phyloP scores from a whole-genome alignment of 495 filamentous ascomycete genomes.

The Penicillium longicatenatum region DNA sequence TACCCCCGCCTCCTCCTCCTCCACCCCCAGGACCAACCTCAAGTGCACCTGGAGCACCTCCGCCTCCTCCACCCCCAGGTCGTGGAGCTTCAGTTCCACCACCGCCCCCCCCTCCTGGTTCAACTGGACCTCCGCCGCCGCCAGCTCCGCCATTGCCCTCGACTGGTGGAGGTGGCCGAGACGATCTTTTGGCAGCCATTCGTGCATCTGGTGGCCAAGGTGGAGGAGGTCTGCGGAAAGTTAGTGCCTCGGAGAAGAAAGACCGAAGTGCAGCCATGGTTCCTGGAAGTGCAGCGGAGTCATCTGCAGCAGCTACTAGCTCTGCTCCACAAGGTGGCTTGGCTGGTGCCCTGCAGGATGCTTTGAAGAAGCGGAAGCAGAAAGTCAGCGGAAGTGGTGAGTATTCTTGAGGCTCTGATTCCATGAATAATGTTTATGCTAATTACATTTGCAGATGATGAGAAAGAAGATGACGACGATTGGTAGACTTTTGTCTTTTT shows the following conservation, averaged over 20 bases:
- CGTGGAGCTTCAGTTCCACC: slow-evolving; percentile 37
- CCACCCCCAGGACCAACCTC: slow-evolving; percentile 50
- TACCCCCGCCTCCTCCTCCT: slow-evolving; percentile 27
- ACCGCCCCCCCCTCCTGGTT: slow-evolving; percentile 40
- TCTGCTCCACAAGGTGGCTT: slow-evolving; percentile 65
- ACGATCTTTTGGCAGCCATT: slow-evolving; percentile 80
- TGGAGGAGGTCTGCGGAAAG: slow-evolving; percentile 74
- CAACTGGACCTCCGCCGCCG: slow-evolving; percentile 52
- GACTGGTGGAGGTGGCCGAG: slow-evolving; percentile 48
- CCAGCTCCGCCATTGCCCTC: slow-evolving; percentile 58
- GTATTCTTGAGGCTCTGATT: slow-evolving; percentile 37
- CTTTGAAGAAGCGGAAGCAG: slow-evolving; percentile 76
- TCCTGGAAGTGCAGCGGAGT: slow-evolving; percentile 56
- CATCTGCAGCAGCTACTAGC: slow-evolving; percentile 48
- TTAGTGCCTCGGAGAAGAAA: slow-evolving; percentile 71
- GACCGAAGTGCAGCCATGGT: slow-evolving; percentile 78
- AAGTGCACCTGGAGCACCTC: slow-evolving; percentile 27
- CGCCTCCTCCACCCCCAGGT: slow-evolving; percentile 45
- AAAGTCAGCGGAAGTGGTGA: slow-evolving; percentile 91
- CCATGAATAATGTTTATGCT: slow-evolving; percentile 10
- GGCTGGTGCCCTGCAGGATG: slow-evolving; percentile 79
- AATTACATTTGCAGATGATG: slow-evolving; percentile 63
- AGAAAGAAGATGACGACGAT: slow-evolving; percentile 76
- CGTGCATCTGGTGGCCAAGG: slow-evolving; percentile 72
- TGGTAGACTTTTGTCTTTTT: slow-evolving; percentile 50